These are phyloP conservation scores for Starmerella powellii DNA, from an alignment of 805 yeast species.

Conservation along the genomic window DNA sequence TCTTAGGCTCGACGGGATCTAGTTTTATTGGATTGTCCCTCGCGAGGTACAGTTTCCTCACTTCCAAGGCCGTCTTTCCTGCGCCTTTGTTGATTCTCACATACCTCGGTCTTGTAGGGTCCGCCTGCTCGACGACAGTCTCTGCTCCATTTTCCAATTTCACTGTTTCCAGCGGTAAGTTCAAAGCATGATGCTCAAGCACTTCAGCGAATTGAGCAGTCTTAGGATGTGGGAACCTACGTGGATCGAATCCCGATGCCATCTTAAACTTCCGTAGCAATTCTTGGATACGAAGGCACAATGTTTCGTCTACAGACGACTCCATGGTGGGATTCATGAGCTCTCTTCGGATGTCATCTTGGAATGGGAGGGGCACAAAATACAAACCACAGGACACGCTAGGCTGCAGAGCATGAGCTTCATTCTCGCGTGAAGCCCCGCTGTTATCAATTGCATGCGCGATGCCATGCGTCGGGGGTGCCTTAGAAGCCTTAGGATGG, in stretches of 20 bases:
- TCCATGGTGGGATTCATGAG: conserved; percentile 34
- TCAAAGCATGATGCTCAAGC: conserved; percentile 32
- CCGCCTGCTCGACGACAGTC: conserved; percentile 3
- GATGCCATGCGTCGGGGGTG: conserved; percentile 30
- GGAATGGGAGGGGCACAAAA: conserved; percentile 54
- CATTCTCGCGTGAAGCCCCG: no score
- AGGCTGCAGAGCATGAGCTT: conserved; percentile 2
- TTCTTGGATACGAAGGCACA: neutral
- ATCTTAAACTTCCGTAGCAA: conserved; percentile 34
- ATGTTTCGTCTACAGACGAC: conserved; percentile 17
- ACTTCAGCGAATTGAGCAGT: conserved; percentile 45
- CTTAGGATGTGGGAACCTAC: conserved; percentile 31
- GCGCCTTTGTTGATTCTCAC: conserved; percentile 5
- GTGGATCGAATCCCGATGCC: conserved; percentile 43
- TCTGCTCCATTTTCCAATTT: neutral
- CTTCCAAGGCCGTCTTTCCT: neutral
- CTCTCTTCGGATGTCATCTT: conserved; percentile 58
- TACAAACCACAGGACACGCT: conserved; percentile 48
- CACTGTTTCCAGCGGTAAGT: conserved; percentile 5
- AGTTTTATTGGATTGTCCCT: no score
- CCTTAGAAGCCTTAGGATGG: conserved; percentile 16
- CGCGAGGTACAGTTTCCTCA: neutral
- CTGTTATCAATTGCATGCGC: conserved; percentile 9
- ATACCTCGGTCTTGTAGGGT: conserved; percentile 13
- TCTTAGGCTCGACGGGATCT: no score